Conservation (phyloP, 2,329 filamentous ascomycete genomes). For the Clarireedia hainanense region DNA sequence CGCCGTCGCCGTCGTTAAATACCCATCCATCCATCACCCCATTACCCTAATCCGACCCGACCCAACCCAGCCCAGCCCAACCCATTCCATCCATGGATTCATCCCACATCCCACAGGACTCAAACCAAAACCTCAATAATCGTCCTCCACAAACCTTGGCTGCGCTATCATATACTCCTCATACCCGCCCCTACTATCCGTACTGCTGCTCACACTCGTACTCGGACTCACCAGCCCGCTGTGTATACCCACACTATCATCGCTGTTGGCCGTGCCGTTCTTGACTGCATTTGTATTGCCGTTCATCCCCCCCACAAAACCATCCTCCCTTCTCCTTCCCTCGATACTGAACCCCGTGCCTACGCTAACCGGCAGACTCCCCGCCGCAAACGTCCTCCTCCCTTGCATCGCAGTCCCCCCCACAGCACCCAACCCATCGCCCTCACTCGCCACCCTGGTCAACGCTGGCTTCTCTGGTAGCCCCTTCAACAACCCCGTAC, state of each 20-base stretch:
- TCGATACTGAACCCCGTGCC: constrained; percentile 3
- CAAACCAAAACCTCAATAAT: not conserved
- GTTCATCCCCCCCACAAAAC: constrained; percentile 4
- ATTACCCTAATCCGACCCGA: too few relatives aligned
- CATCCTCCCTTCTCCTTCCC: not conserved
- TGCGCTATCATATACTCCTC: constrained; percentile 12
- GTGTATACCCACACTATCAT: constrained; percentile 17
- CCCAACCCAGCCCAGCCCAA: too few relatives aligned
- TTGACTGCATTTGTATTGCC: constrained; percentile 20
- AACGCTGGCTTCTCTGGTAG: constrained; percentile 64
- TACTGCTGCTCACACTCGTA: constrained; percentile 27
- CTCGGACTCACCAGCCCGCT: constrained; percentile 29
- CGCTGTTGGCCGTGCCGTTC: not conserved
- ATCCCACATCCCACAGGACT: not conserved
- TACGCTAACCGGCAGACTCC: not conserved
- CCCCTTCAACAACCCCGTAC: constrained; percentile 59
- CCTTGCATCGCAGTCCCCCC: not conserved
- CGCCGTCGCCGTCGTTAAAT: too few relatives aligned
- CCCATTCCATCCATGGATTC: too few relatives aligned
- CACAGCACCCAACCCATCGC: constrained; percentile 7
- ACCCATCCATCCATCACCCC: too few relatives aligned
- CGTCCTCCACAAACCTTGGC: constrained; percentile 1
- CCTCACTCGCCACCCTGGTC: constrained; percentile 38
- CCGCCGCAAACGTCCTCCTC: not conserved
- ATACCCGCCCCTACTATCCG: constrained; percentile 13